Conservation (phyloP, 495 filamentous ascomycete species). For the Cladorrhinum samala region DNA sequence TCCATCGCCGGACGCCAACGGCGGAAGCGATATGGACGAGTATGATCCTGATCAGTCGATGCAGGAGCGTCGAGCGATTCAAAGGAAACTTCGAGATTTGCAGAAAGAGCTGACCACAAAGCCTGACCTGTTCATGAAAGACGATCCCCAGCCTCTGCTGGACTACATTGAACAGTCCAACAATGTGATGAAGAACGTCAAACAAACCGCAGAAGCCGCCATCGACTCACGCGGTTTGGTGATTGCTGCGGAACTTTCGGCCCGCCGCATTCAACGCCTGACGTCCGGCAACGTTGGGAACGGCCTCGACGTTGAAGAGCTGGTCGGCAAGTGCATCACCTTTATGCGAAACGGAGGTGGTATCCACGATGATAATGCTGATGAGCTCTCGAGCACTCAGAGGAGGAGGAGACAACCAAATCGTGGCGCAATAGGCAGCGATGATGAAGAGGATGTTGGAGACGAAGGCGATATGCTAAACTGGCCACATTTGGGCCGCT, state of each 20-base stretch:
- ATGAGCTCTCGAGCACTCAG: slow-evolving; percentile 42
- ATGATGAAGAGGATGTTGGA: slow-evolving; percentile 46
- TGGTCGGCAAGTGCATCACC: slow-evolving; percentile 81
- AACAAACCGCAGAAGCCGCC: slow-evolving; percentile 87
- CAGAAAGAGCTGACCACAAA: slow-evolving; percentile 63
- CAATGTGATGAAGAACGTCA: slow-evolving; percentile 59
- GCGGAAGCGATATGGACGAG: slow-evolving; percentile 30
- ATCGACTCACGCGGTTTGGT: slow-evolving; percentile 84
- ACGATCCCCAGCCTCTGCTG: slow-evolving; percentile 49
- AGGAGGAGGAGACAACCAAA: slow-evolving; percentile 32
- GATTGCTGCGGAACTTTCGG: slow-evolving; percentile 65
- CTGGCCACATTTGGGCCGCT: slow-evolving; percentile 78
- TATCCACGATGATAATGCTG: slow-evolving; percentile 34
- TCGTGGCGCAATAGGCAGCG: slow-evolving; percentile 19
- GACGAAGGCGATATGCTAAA: slow-evolving; percentile 74
- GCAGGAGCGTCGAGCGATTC: slow-evolving; percentile 65
- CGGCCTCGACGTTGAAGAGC: slow-evolving; percentile 86
- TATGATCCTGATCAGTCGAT: slow-evolving; percentile 90
- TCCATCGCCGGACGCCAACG: slow-evolving; percentile 19
- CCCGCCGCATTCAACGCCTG: slow-evolving; percentile 64
- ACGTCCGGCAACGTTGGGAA: slow-evolving; percentile 61
- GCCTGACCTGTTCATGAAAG: slow-evolving; percentile 57
- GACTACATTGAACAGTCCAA: slow-evolving; percentile 61
- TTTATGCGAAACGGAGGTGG: slow-evolving; percentile 69
- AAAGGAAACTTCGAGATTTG: slow-evolving; percentile 62